Evolutionary conservation across 805 yeast genomes (phyloP), one percentile per base, ranked within the genome.

Genomic region (Groenewaldozyma salmanticensis): DNA sequence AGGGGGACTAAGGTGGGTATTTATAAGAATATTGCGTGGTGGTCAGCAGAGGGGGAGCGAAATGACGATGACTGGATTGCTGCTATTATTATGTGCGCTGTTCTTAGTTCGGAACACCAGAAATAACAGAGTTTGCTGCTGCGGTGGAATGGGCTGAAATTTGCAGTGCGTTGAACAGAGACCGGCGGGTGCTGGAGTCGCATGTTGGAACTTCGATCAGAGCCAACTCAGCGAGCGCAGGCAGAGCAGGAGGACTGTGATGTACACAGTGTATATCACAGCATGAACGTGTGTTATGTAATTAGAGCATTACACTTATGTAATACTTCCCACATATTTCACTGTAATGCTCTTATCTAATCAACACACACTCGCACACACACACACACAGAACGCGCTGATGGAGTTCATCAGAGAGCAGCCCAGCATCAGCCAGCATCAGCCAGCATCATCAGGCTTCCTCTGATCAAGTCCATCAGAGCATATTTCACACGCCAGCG

Each of bases 21-120:
- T 33, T 43, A 43, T 43, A 32, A 21, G 17, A 18, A 38, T 27
- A 38, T 24, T 19, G 19, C 20, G 39, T 31, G 37, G 41, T 16
- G 15, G 29, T 33, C 37, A 31, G 37, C 29, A 33, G 31, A 9
- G 16, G n/a, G 19, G 16, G 16, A 9, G 31, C 4, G 38, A 5
- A 31, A 24, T 22, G 31, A 20, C 22, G 22, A 17, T 15, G 15
- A 15, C 18, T 22, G 31, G 4, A 16, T 27, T 5, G 18, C 33
- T 29, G 39, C 19, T 27, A n/a, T 31, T 15, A 20, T 33, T 33
- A 21, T n/a, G n/a, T n/a, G n/a, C n/a, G n/a, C 34, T 7, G 31
- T 17, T 3, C 18, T 31, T 31, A 20, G 18, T 16, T 18, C 34
- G 20, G 27, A 27, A 18, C 15, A 37, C 22, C 33, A 18, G 35